phyloP scores from a whole-genome alignment of 768 basidiomycete species.

The Lactarius sanguifluus region DNA sequence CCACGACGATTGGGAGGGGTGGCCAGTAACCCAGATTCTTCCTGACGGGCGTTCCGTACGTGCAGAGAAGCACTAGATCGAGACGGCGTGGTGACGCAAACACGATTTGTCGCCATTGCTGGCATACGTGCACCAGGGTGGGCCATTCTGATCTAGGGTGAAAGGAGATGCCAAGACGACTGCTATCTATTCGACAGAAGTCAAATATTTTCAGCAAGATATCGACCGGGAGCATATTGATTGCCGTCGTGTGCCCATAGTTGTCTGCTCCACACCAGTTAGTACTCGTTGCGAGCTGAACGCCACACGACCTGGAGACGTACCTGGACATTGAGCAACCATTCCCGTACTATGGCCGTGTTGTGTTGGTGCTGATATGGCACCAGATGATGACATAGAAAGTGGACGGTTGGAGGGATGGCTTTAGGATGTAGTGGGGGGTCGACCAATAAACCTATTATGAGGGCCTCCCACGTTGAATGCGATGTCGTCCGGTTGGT shows the following conservation, averaged over 20 bases:
- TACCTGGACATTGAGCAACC: too few relatives aligned
- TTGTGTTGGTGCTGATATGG: too few relatives aligned
- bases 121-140: neutral
- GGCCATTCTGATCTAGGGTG: neutral
- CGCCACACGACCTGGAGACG: too few relatives aligned
- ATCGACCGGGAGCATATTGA: neutral
- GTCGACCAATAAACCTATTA: too few relatives aligned
- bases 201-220: neutral
- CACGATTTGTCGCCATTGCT: neutral
- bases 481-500: too few relatives aligned
- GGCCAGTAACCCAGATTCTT: neutral
- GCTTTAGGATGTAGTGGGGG: too few relatives aligned
- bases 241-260: neutral
- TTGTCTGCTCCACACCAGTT: neutral
- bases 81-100: neutral
- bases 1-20: neutral
- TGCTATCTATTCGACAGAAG: neutral
- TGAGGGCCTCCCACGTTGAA: too few relatives aligned
- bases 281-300: neutral
- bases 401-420: too few relatives aligned
- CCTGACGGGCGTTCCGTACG: neutral
- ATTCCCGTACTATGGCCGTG: too few relatives aligned
- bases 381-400: too few relatives aligned
- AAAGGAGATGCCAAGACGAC: neutral
- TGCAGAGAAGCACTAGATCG: neutral